Conservation (phyloP, 1,139 yeast species). For the Lipomyces yarrowii region DNA sequence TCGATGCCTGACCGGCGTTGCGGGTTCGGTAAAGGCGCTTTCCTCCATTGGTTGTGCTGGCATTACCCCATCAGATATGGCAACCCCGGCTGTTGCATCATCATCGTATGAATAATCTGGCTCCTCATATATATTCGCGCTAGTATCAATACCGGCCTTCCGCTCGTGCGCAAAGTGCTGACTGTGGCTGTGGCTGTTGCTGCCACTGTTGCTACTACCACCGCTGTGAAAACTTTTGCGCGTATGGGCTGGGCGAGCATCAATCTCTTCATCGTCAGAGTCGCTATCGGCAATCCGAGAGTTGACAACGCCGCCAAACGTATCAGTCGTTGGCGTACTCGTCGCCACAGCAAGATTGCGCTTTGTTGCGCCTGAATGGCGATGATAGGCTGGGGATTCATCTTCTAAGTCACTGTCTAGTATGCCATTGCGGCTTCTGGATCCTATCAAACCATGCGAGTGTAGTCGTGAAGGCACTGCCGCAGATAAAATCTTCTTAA, state of each 20-base stretch:
- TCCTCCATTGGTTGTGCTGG: not conserved
- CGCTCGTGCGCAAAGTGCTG: constrained; percentile 13
- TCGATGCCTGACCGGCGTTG: constrained; percentile 16
- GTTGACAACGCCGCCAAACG: not conserved
- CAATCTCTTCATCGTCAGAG: not conserved
- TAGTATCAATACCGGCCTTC: not conserved
- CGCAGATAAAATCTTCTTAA: constrained; percentile 9
- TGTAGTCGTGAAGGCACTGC: not conserved
- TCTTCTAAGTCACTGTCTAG: not conserved
- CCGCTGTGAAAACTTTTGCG: constrained; percentile 6
- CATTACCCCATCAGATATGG: not conserved
- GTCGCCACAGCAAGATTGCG: not conserved
- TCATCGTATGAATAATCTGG: not conserved
- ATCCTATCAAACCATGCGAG: not conserved
- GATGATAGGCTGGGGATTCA: not conserved
- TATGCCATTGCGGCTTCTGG: not conserved
- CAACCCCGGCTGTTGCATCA: not conserved
- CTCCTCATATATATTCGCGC: not conserved
- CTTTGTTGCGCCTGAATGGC: not conserved
- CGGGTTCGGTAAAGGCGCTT: not conserved
- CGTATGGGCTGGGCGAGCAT: not conserved
- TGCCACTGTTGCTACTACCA: too few relatives aligned
- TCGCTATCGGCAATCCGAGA: not conserved
- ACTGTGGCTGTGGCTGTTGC: too few relatives aligned
- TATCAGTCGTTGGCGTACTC: not conserved